Evolutionary conservation across 1,284 basidiomycete species (phyloP).

Genomic region (Boletus calvinii): DNA sequence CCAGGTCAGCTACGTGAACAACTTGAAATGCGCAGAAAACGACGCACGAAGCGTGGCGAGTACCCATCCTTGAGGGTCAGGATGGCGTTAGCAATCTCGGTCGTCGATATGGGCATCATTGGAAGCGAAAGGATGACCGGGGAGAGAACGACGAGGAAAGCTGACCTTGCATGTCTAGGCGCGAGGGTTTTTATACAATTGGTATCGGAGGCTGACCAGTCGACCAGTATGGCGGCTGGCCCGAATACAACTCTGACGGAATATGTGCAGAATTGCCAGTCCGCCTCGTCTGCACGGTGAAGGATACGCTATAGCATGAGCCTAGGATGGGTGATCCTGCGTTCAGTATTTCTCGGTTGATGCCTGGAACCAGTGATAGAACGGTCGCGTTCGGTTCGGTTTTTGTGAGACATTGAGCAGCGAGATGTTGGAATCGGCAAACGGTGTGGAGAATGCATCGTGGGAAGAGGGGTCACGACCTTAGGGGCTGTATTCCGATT

Average conservation of each 20-base stretch:
- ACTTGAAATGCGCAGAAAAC: background rate
- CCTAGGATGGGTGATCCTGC: too few relatives aligned
- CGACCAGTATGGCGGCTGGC: background rate
- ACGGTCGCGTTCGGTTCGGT: too few relatives aligned
- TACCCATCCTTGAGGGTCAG: background rate
- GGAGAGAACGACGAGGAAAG: background rate
- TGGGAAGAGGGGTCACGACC: too few relatives aligned
- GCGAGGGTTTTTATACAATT: slow-evolving; percentile 8
- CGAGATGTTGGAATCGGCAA: too few relatives aligned
- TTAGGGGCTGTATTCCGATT: too few relatives aligned
- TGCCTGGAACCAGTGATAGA: too few relatives aligned
- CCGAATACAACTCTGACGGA: slow-evolving; percentile 1
- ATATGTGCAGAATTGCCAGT: too few relatives aligned
- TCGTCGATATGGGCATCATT: background rate
- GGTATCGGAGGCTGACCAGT: slow-evolving; percentile 10
- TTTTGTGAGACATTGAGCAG: too few relatives aligned
- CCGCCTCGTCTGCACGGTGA: too few relatives aligned
- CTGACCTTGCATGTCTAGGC: background rate
- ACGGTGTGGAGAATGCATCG: too few relatives aligned
- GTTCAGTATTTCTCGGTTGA: too few relatives aligned
- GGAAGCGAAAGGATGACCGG: background rate
- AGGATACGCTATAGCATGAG: too few relatives aligned
- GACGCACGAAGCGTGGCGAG: slow-evolving; percentile 5
- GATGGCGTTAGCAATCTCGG: background rate
- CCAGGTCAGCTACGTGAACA: background rate